Evolutionary conservation across 306 rosid species (phyloP), one percentile per base, ranked within the genome.

Genomic region (Vachellia collinsii): DNA sequence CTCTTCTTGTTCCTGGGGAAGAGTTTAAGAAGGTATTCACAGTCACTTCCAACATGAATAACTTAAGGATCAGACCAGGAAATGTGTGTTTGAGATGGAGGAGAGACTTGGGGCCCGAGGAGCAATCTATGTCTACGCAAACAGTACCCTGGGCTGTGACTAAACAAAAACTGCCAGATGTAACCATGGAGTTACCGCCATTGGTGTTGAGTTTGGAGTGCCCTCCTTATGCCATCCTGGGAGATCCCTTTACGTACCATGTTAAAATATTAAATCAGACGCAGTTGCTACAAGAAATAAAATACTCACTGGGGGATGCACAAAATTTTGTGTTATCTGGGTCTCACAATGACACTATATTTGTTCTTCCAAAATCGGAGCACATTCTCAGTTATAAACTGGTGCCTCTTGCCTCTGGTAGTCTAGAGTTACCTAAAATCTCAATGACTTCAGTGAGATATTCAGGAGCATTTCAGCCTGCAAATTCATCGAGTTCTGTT

Each of bases 251-350:
- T 88, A 90, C 97, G 7, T 91, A 86, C 85, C 78, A 77, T 20
- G 80, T 93, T 50, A 90, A 90, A 87, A 88, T 93, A 59, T 75
- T 59, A 77, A 95, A 95, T 85, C 96, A 89, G 82, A 90, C 98
- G 11, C 89, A 83, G 53, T 77, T 93, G 70, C 94, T 95, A 74
- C 97, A 95, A 81, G 99, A 93, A 81, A 79, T 94, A 74, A 93
- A 93, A 80, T 86, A 91, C 77, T 86, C 93, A 65, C 80, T 95
- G 48, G 93, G 89, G 42, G 98, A 95, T 53, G 91, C 89, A 22
- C 97, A 88, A 76, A 91, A 96, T 88, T 95, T 95, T 88, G 98
- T 95, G 19, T 64, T 89, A 79, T 90, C 96, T 11, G 97, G 99
- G 54, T 88, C 92, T 79, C 97, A 95, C 79, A 87, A 82, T 73